Percentiles rank a stretch among this genome's conserved stretches.
Evolutionary conservation across 2,329 filamentous ascomycete species (phyloP).

Genomic region (Nemania sp.): DNA sequence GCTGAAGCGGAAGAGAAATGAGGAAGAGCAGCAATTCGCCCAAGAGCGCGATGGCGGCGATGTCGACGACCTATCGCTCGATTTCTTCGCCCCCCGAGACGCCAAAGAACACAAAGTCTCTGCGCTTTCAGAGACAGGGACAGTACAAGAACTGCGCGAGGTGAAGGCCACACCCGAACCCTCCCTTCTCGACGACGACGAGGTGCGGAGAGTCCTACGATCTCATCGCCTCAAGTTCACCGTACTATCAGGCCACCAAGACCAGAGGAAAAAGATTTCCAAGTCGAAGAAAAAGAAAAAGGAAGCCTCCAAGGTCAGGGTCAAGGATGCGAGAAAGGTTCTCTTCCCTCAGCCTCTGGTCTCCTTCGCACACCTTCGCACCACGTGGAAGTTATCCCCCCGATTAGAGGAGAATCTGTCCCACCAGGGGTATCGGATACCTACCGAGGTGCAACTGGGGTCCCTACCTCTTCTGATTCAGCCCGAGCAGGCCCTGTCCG

Average conservation of each 20-base stretch:
- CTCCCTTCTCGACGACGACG: slow-evolving; percentile 64
- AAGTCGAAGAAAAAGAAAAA: slow-evolving; percentile 62
- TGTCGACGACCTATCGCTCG: slow-evolving; percentile 46
- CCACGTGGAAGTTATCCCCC: slow-evolving; percentile 72
- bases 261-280: slow-evolving; percentile 57
- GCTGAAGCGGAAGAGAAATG: slow-evolving; percentile 61
- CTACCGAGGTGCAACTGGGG: slow-evolving; percentile 92
- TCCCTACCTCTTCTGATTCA: slow-evolving; percentile 78
- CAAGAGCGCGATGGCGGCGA: slow-evolving; percentile 42
- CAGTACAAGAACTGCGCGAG: slow-evolving; percentile 23
- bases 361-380: slow-evolving; percentile 73
- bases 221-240: slow-evolving; percentile 86
- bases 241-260: slow-evolving; percentile 62
- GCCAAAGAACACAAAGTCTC: slow-evolving; percentile 39
- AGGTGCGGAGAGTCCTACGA: slow-evolving; percentile 74
- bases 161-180: slow-evolving; percentile 32
- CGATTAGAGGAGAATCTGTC: slow-evolving; percentile 78
- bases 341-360: slow-evolving; percentile 80
- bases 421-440: slow-evolving; percentile 82
- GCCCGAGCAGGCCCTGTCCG: slow-evolving; percentile 53
- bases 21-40: slow-evolving; percentile 39
- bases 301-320: slow-evolving; percentile 49
- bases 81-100: slow-evolving; percentile 62
- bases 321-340: slow-evolving; percentile 60
- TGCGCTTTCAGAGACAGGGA: slow-evolving; percentile 27